Percentiles rank a stretch among this genome's conserved stretches.
These are phyloP conservation scores for Cladochytrium replicatum DNA, from an alignment of 192 early-diverging fungal species.

Conservation along the genomic window DNA sequence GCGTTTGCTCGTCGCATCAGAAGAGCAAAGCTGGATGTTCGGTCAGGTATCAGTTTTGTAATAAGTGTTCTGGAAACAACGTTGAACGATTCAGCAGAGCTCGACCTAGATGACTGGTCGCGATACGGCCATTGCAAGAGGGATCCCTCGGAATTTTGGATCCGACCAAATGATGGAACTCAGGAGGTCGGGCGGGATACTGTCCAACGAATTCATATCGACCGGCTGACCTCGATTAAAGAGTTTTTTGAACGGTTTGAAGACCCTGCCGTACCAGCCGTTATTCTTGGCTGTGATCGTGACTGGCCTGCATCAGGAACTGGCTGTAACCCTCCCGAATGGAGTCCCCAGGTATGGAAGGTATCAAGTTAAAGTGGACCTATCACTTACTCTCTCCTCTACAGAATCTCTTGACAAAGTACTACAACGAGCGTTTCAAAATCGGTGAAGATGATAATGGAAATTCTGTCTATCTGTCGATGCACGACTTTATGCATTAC, in stretches of 20 bases:
- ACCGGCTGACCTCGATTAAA: slow-evolving; percentile 35
- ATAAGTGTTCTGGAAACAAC: neutral
- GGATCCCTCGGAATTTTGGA: slow-evolving; percentile 42
- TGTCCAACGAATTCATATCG: slow-evolving; percentile 44
- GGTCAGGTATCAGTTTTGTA: slow-evolving; percentile 31
- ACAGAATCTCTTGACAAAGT: slow-evolving; percentile 16
- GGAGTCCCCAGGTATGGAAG: slow-evolving; percentile 40
- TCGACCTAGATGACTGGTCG: slow-evolving; percentile 53
- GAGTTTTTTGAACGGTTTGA: slow-evolving; percentile 54
- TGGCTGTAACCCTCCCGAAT: too few species aligned
- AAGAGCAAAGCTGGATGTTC: slow-evolving; percentile 33
- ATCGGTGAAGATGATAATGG: slow-evolving; percentile 72
- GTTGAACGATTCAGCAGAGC: slow-evolving; percentile 29
- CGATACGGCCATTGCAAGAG: slow-evolving; percentile 37
- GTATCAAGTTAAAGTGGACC: neutral
- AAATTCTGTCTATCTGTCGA: slow-evolving; percentile 49
- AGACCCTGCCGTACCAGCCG: slow-evolving; percentile 42
- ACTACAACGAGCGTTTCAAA: slow-evolving; percentile 58
- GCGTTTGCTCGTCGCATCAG: too few species aligned
- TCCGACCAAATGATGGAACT: slow-evolving; percentile 25
- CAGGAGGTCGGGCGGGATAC: too few species aligned
- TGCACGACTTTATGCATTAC: slow-evolving; percentile 26
- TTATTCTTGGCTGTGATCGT: slow-evolving; percentile 43
- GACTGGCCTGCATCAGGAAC: slow-evolving; percentile 44
- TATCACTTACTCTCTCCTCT: neutral